Conservation (phyloP, 192 early-diverging fungal genomes). For the Coemansia sp. region DNA sequence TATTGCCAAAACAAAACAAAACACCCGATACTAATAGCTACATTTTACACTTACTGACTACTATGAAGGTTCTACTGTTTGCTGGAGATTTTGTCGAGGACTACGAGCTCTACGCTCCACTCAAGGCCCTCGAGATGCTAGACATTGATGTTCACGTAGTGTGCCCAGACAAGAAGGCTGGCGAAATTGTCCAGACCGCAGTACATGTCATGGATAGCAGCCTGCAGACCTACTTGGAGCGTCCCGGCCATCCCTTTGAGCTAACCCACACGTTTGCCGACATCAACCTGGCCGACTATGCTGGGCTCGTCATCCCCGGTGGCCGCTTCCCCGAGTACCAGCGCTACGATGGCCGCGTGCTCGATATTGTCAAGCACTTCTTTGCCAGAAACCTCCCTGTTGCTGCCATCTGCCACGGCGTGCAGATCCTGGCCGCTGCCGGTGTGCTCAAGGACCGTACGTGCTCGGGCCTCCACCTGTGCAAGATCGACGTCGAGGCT, state of each 20-base stretch:
- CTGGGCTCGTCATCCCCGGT: slow-evolving; percentile 59
- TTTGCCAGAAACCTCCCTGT: slow-evolving; percentile 58
- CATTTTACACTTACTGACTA: background rate
- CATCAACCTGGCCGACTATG: slow-evolving; percentile 53
- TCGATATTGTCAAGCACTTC: slow-evolving; percentile 56
- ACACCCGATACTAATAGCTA: background rate
- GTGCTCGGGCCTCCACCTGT: slow-evolving; percentile 45
- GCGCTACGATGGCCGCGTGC: slow-evolving; percentile 55
- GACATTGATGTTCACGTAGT: slow-evolving; percentile 59
- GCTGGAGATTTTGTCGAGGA: slow-evolving; percentile 52
- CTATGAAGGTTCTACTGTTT: slow-evolving; percentile 41
- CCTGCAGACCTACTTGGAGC: slow-evolving; percentile 59
- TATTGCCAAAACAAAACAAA: background rate
- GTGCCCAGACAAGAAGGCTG: slow-evolving; percentile 58
- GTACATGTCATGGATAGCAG: slow-evolving; percentile 56
- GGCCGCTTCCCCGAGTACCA: slow-evolving; percentile 62
- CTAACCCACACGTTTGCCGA: slow-evolving; percentile 51
- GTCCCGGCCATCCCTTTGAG: slow-evolving; percentile 53
- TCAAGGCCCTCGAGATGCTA: slow-evolving; percentile 57
- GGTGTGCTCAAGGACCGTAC: slow-evolving; percentile 48
- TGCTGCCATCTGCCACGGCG: slow-evolving; percentile 61
- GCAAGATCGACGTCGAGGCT: slow-evolving; percentile 42
- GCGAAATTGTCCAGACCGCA: slow-evolving; percentile 56
- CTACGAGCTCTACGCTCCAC: slow-evolving; percentile 61
- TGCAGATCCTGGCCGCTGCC: slow-evolving; percentile 53